A percentile compares a stretch with the other conserved stretches of the same genome.
phyloP scores from a whole-genome alignment of 2,329 filamentous ascomycete species.

The Penicillium sp. region DNA sequence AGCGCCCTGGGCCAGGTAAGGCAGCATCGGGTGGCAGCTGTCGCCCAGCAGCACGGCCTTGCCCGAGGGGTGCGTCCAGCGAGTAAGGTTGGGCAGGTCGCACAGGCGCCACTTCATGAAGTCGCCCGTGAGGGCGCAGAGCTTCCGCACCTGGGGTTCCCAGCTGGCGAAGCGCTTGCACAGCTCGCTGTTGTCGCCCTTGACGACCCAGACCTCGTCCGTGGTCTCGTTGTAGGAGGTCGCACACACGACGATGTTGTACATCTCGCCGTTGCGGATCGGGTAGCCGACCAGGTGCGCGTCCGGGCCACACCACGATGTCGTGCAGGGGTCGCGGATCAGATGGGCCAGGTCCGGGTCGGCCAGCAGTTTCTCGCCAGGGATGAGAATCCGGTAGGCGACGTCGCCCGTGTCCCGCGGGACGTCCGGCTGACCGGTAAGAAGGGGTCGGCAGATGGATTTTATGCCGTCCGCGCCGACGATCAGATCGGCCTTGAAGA shows the following conservation, averaged over 20 bases:
- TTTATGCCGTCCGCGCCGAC: constrained; percentile 23
- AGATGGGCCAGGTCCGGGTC: constrained; percentile 28
- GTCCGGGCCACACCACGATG: constrained; percentile 37
- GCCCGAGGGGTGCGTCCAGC: constrained; percentile 56
- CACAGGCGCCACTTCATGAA: constrained; percentile 67
- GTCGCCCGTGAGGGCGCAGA: constrained; percentile 45
- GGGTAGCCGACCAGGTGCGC: constrained; percentile 37
- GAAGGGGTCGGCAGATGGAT: constrained; percentile 24
- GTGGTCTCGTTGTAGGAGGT: constrained; percentile 21
- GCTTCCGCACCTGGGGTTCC: constrained; percentile 39
- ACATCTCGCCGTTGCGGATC: constrained; percentile 31
- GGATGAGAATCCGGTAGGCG: constrained; percentile 38
- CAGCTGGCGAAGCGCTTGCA: constrained; percentile 36
- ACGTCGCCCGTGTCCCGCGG: constrained; percentile 36
- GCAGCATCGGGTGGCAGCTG: constrained; percentile 67
- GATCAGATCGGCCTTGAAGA: constrained; percentile 14
- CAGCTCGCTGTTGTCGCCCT: constrained; percentile 38
- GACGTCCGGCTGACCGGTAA: constrained; percentile 26
- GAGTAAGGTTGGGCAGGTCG: constrained; percentile 57
- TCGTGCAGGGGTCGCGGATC: constrained; percentile 30
- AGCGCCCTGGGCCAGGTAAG: constrained; percentile 67
- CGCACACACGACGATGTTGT: constrained; percentile 37
- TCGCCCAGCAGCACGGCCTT: constrained; percentile 62
- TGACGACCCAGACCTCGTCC: constrained; percentile 26
- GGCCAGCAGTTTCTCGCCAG: constrained; percentile 27